These are phyloP conservation scores for Jatropha curcas DNA, from an alignment of 345 rosid genomes.

Conservation along the genomic window DNA sequence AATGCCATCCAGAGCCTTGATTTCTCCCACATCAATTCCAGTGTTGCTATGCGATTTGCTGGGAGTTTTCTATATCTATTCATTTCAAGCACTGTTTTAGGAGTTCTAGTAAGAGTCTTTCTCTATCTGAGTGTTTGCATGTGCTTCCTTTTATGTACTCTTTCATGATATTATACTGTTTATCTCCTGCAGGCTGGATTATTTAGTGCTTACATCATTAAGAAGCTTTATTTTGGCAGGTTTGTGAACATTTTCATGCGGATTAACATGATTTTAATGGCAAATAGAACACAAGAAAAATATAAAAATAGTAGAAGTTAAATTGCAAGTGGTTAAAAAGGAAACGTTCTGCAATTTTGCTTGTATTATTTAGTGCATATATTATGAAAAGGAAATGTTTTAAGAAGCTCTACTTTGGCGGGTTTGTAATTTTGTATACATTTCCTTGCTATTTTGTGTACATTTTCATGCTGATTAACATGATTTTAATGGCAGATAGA, in stretches of 20 bases:
- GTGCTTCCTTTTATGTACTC: not conserved
- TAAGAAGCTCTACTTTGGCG: slow-evolving; percentile 85
- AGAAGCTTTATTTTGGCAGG: slow-evolving; percentile 91
- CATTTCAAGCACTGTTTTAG: slow-evolving; percentile 75
- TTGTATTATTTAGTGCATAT: no score
- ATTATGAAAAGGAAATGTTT: no score
- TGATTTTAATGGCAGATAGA: not conserved
- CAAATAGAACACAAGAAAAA: not conserved
- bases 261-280: not conserved
- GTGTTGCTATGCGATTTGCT: slow-evolving; percentile 52
- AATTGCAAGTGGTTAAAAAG: not conserved
- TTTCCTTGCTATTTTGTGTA: no score
- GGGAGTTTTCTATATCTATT: slow-evolving; percentile 78
- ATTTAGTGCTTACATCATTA: slow-evolving; percentile 82
- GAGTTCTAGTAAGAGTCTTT: slow-evolving; percentile 55
- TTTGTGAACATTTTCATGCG: slow-evolving; percentile 23
- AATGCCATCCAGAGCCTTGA: slow-evolving; percentile 89
- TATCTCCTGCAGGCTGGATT: slow-evolving; percentile 70
- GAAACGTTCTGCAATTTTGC: no score
- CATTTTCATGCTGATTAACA: not conserved
- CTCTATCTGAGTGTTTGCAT: slow-evolving; percentile 1
- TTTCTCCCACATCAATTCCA: slow-evolving; percentile 59
- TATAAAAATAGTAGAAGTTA: not conserved
- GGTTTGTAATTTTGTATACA: no score
- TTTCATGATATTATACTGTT: not conserved